Evolutionary conservation across 2,329 filamentous ascomycete genomes (phyloP).

Genomic region (Calonectria hawksworthii): DNA sequence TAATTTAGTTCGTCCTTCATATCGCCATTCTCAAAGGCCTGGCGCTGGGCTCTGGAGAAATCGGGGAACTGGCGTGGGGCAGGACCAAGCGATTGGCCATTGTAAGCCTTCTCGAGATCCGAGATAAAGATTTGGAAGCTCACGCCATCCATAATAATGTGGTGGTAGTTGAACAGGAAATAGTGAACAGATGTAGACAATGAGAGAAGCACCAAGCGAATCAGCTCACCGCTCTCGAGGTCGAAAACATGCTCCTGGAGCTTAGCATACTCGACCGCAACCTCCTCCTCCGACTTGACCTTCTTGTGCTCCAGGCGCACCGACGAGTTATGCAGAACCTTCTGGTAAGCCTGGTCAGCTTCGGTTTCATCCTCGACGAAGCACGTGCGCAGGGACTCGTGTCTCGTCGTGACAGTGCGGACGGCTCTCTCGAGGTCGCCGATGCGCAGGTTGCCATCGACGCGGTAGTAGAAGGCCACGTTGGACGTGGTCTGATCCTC

Average conservation of each 20-base stretch:
- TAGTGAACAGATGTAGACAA: slow-evolving; percentile 44
- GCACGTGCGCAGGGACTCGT: slow-evolving; percentile 22
- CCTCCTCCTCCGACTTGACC: neutral
- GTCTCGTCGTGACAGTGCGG: neutral
- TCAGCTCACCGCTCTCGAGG: slow-evolving; percentile 4
- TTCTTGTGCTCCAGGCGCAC: neutral
- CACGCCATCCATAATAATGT: slow-evolving; percentile 65
- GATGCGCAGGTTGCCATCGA: neutral
- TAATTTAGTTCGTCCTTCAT: neutral
- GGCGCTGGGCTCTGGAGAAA: neutral
- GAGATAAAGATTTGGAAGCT: slow-evolving; percentile 58
- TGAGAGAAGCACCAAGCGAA: neutral
- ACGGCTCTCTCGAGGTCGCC: slow-evolving; percentile 9
- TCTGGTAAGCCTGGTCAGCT: neutral
- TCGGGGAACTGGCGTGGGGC: neutral
- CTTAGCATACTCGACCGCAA: neutral
- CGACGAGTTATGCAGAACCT: neutral
- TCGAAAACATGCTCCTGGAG: neutral
- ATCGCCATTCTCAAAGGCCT: neutral
- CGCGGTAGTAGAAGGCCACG: neutral
- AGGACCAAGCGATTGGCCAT: slow-evolving; percentile 26
- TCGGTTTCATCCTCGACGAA: slow-evolving; percentile 10
- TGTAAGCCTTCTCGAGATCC: slow-evolving; percentile 61
- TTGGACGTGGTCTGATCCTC: slow-evolving; percentile 12
- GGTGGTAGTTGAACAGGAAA: slow-evolving; percentile 61